Percentiles rank a stretch among this genome's conserved stretches.
phyloP scores from a whole-genome alignment of 345 rosid genomes.

The Erysimum cheiranthoides region DNA sequence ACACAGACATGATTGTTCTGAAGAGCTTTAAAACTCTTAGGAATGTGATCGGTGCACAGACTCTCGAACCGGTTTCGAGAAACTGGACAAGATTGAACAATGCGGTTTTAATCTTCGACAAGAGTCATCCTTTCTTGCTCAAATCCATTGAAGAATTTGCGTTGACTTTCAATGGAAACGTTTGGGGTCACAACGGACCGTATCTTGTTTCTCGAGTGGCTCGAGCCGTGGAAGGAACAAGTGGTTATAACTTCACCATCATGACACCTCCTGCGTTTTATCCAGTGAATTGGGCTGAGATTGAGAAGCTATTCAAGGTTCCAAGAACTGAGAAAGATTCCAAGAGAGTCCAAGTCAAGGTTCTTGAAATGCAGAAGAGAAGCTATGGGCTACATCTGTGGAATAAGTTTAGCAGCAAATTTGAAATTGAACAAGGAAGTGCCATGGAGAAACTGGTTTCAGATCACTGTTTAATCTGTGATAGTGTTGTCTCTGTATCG shows the following conservation, averaged over 20 bases:
- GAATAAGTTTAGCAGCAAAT: conserved; percentile 53
- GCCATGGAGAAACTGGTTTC: conserved; percentile 48
- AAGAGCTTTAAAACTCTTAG: conserved; percentile 55
- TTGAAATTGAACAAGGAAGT: conserved; percentile 56
- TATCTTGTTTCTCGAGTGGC: conserved; percentile 66
- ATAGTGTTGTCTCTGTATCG: conserved; percentile 7
- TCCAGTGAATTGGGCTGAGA: conserved; percentile 64
- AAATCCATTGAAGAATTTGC: conserved; percentile 69
- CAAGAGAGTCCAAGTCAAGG: conserved; percentile 52
- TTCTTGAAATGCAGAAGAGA: conserved; percentile 42
- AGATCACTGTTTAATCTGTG: conserved; percentile 51
- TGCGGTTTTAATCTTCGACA: conserved; percentile 65
- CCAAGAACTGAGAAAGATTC: conserved; percentile 49
- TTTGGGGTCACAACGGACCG: conserved; percentile 87
- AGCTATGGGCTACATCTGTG: conserved; percentile 57
- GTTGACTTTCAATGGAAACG: conserved; percentile 65
- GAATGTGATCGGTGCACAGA: conserved; percentile 74
- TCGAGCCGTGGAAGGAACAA: conserved; percentile 43
- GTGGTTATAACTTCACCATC: conserved; percentile 55
- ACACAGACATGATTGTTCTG: conserved; percentile 70
- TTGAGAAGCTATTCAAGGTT: conserved; percentile 57
- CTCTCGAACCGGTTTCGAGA: conserved; percentile 45
- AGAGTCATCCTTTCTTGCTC: conserved; percentile 57
- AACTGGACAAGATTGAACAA: conserved; percentile 73
- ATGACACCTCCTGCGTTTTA: conserved; percentile 69